Evolutionary conservation across 805 yeast genomes (phyloP).

Genomic region (Barnettozyma populi): DNA sequence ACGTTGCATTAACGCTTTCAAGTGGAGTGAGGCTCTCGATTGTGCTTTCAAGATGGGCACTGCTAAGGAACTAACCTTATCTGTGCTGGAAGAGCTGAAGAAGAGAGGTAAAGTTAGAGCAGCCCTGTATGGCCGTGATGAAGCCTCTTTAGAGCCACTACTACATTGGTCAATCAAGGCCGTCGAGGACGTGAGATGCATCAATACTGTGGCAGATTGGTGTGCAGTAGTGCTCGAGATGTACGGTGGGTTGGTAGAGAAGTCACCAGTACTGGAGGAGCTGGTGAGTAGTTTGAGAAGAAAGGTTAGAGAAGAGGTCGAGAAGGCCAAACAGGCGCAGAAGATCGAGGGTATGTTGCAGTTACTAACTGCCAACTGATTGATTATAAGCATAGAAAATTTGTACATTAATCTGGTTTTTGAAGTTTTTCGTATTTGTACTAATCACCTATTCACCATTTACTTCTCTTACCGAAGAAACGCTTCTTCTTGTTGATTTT

Average conservation of each 20-base stretch:
- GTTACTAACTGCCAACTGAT: constrained; percentile 51
- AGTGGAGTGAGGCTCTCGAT: constrained; percentile 91
- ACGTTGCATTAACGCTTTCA: constrained; percentile 75
- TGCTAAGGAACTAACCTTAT: constrained; percentile 72
- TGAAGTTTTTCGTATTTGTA: neutral
- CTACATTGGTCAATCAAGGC: constrained; percentile 74
- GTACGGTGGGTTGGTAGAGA: constrained; percentile 69
- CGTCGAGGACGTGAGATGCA: constrained; percentile 74
- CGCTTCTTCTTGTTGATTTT: constrained; percentile 41
- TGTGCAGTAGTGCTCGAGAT: constrained; percentile 64
- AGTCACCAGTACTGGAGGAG: constrained; percentile 73
- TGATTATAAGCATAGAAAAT: neutral
- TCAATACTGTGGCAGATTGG: constrained; percentile 61
- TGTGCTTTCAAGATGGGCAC: constrained; percentile 76
- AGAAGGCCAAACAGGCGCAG: constrained; percentile 80
- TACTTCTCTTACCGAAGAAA: constrained; percentile 36
- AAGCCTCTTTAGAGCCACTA: constrained; percentile 77
- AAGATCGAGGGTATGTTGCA: constrained; percentile 92
- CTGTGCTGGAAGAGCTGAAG: constrained; percentile 81
- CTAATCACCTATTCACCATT: constrained; percentile 12
- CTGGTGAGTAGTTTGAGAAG: constrained; percentile 54
- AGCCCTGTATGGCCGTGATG: constrained; percentile 80
- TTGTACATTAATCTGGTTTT: neutral
- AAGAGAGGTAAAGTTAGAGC: constrained; percentile 83
- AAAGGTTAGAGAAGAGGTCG: constrained; percentile 63